A percentile compares a stretch with the other conserved stretches of the same genome.
Evolutionary conservation across 306 rosid genomes (phyloP).

Genomic region (Heteromeles arbutifolia): DNA sequence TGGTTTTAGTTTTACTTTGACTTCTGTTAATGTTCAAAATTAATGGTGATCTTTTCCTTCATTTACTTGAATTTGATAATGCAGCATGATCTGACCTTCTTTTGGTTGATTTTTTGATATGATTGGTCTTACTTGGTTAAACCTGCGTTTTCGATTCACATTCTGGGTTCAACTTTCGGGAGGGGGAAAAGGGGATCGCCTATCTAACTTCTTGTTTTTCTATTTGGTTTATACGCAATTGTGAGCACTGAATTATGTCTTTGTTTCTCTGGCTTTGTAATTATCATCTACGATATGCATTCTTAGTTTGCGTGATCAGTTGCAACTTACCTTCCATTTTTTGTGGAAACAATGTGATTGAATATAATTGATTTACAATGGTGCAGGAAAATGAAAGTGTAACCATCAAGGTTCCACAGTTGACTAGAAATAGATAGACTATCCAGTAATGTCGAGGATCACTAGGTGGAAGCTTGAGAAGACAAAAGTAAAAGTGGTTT

Average conservation of each 20-base stretch:
- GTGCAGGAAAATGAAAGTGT: conserved; percentile 21
- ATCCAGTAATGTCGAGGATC: conserved; percentile 74
- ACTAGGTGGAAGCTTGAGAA: conserved; percentile 92
- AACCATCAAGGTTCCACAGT: conserved; percentile 25
- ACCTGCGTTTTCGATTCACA: background rate
- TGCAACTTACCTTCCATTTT: background rate
- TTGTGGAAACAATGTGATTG: background rate
- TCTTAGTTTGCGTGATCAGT: background rate
- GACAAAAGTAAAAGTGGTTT: conserved; percentile 97
- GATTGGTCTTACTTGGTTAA: background rate
- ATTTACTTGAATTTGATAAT: background rate
- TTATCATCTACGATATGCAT: background rate
- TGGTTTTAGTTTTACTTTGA: conserved; percentile 2
- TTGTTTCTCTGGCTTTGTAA: background rate
- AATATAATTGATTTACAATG: conserved; percentile 5
- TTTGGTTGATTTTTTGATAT: background rate
- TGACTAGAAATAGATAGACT: conserved; percentile 28
- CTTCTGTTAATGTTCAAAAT: background rate
- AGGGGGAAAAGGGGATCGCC: background rate
- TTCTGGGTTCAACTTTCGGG: background rate
- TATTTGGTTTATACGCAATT: background rate
- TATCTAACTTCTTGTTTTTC: background rate
- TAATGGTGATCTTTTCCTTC: background rate
- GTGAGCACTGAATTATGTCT: background rate
- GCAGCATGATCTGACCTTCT: background rate